Percentiles rank a stretch among this genome's conserved stretches.
These are phyloP conservation scores for Panicum virgatum DNA, from an alignment of 202 grass and related monocot species.

Conservation along the genomic window DNA sequence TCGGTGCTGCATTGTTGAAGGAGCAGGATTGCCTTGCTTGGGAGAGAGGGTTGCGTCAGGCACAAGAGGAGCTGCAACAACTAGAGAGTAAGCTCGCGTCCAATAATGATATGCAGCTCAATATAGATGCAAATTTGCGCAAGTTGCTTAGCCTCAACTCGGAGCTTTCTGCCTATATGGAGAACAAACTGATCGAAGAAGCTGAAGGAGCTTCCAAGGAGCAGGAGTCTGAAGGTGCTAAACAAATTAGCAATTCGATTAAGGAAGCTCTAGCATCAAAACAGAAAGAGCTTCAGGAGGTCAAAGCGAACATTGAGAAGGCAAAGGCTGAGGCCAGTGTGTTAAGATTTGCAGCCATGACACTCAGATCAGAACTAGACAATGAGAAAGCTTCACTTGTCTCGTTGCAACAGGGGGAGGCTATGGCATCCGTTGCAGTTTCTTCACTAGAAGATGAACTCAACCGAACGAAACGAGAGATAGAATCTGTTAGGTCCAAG, in stretches of 20 bases:
- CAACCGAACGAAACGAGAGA: conserved; percentile 65
- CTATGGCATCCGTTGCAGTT: conserved; percentile 73
- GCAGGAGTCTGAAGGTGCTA: conserved; percentile 48
- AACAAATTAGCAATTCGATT: conserved; percentile 36
- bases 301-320: conserved; percentile 64
- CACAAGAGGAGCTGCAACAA: conserved; percentile 68
- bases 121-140: conserved; percentile 58
- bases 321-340: conserved; percentile 60
- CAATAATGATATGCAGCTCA: conserved; percentile 60
- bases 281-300: conserved; percentile 74
- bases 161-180: conserved; percentile 64
- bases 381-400: conserved; percentile 58
- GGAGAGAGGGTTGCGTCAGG: conserved; percentile 69
- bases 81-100: conserved; percentile 55
- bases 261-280: conserved; percentile 58
- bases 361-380: conserved; percentile 66
- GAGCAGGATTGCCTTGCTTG: conserved; percentile 80
- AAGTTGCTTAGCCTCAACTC: conserved; percentile 64
- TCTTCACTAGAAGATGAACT: conserved; percentile 83
- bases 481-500: conserved; percentile 68
- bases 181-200: conserved; percentile 65
- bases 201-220: conserved; percentile 37
- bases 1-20: conserved; percentile 55
- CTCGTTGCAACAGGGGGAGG: conserved; percentile 71
- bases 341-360: conserved; percentile 54